Evolutionary conservation across 1,284 basidiomycete species (phyloP), one percentile per base, ranked within the genome.

Genomic region (Puccinia coronata): DNA sequence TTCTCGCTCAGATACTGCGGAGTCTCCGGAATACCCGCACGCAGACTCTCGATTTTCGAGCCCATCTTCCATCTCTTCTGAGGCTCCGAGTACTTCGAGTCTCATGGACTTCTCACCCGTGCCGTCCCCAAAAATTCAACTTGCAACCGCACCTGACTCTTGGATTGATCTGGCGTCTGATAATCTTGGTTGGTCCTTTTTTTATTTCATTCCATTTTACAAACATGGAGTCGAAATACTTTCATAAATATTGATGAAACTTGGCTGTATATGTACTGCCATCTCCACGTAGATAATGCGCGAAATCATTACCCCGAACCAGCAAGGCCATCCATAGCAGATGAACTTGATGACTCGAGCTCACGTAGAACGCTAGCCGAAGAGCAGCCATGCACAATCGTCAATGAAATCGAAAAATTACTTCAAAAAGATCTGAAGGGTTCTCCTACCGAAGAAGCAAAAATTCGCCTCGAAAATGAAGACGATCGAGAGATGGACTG

Each of bases 21-120:
- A 25, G 47, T 28, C 67, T 31, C 25, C 12, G 11, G 43, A 47
- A 36, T 39, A 70, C 41, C 23, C 2, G 41, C 47, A 47, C 16
- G 41, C 41, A 70, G 43, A 47, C 28, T 18, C 41, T 31, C 67
- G 43, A 28, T 49, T 39, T 18, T 71, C 51, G 6, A 34, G 20
- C 43, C n/a, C 43, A 34, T 28, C 28, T 34, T 71, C 51, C 20
- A 12, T 55, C 23, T 71, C 67, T 5, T 70, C 67, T 18, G 67
- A 70, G 28, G 67, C 67, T 47, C 67, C 67, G 49, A 70, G 67
- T 34, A 70, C 67, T 23, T 47, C 67, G 28, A 70, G 67, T 51
- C 43, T n/a, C n/a, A 47, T 14, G 3, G 43, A 47, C 11, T 70
- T 70, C 23, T 70, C 67, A 28, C 67, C 67, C 3, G 67, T 51